phyloP scores from a whole-genome alignment of 805 yeast genomes.

The Lachancea cidri region DNA sequence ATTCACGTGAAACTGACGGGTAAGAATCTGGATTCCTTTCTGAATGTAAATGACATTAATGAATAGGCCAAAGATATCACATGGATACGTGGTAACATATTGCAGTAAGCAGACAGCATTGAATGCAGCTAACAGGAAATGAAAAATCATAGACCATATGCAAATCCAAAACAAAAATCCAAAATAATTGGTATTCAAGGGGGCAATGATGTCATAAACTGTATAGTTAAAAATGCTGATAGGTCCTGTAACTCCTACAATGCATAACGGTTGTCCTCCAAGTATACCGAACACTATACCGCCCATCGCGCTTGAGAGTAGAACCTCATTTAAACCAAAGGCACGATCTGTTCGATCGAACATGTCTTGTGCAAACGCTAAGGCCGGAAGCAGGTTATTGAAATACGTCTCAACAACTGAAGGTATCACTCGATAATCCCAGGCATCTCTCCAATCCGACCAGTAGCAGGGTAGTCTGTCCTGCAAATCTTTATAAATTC shows the following conservation, averaged over 20 bases:
- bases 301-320: conserved; percentile 78
- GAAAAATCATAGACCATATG: conserved; percentile 84
- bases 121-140: conserved; percentile 61
- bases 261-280: conserved; percentile 87
- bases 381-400: conserved; percentile 86
- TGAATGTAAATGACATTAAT: conserved; percentile 83
- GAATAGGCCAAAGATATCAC: conserved; percentile 91
- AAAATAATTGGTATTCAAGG: conserved; percentile 51
- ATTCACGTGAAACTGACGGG: conserved; percentile 55
- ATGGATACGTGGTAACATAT: conserved; percentile 74
- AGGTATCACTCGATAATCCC: conserved; percentile 84
- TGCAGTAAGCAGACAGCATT: conserved; percentile 65
- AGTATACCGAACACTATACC: conserved; percentile 84
- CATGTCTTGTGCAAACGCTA: conserved; percentile 97
- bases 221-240: conserved; percentile 89
- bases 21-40: conserved; percentile 81
- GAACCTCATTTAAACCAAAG: conserved; percentile 88
- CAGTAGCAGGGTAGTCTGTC: conserved; percentile 55
- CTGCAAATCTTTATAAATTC: conserved; percentile 33
- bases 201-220: conserved; percentile 40
- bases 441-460: conserved; percentile 79
- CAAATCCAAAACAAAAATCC: conserved; percentile 96
- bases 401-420: conserved; percentile 78
- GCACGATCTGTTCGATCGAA: conserved; percentile 82
- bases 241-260: conserved; percentile 98